These are phyloP conservation scores for Jatropha curcas DNA, from an alignment of 345 rosid genomes.

Conservation along the genomic window DNA sequence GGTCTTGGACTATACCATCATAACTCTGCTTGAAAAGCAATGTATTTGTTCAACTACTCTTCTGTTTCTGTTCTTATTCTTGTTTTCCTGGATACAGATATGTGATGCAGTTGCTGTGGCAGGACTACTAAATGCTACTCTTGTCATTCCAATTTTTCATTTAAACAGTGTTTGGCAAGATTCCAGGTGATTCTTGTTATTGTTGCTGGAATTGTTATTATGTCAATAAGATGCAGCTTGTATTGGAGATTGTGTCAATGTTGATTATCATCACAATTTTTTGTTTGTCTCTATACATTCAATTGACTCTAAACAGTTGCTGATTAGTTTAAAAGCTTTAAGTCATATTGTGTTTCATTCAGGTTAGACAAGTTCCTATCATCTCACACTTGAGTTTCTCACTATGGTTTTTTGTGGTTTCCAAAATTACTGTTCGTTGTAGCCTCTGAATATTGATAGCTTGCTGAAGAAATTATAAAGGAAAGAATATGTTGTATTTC, in stretches of 20 bases:
- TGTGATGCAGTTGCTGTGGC: slow-evolving; percentile 99
- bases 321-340: no score
- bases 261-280: neutral
- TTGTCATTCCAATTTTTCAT: slow-evolving; percentile 91
- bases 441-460: no score
- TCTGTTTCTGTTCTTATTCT: neutral
- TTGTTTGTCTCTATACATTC: neutral
- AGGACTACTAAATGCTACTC: slow-evolving; percentile 92
- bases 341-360: no score
- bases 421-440: no score
- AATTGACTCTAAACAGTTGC: no score
- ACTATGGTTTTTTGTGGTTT: no score
- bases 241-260: neutral
- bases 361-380: no score
- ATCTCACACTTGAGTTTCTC: no score
- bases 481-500: no score
- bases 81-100: slow-evolving; percentile 43
- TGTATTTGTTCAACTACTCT: neutral
- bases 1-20: no score
- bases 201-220: slow-evolving; percentile 3
- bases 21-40: neutral
- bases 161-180: slow-evolving; percentile 97
- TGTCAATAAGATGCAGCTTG: neutral
- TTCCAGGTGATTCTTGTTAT: slow-evolving; percentile 66
- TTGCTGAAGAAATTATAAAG: no score